A percentile compares a stretch with the other conserved stretches of the same genome.
phyloP scores from a whole-genome alignment of 352 stramenopile species.

The Halophytophthora polymorphica region DNA sequence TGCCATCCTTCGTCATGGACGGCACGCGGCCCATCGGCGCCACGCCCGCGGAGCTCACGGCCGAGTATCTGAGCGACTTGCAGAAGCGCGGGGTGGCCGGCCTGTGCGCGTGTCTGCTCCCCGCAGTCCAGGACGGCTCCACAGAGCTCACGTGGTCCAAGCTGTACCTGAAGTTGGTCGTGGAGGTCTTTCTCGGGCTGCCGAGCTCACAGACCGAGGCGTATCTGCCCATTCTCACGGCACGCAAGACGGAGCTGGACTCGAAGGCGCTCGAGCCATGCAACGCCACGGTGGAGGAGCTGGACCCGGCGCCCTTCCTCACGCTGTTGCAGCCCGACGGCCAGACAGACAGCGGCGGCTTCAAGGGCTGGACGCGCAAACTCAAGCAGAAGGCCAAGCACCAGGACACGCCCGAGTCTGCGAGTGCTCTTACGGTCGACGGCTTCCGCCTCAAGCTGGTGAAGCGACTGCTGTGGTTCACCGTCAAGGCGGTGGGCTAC shows the following conservation, averaged over 20 bases:
- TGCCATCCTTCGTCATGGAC: not conserved
- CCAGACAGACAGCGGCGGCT: slow-evolving; percentile 10
- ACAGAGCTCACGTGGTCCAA: slow-evolving; percentile 52
- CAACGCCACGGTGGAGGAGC: slow-evolving; percentile 6
- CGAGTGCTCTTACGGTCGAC: slow-evolving; percentile 19
- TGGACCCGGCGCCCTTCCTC: slow-evolving; percentile 65
- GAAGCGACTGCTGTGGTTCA: slow-evolving; percentile 77
- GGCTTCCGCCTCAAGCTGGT: slow-evolving; percentile 60
- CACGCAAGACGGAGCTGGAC: slow-evolving; percentile 16
- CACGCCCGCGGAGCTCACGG: slow-evolving; percentile 11
- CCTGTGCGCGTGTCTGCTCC: slow-evolving; percentile 65
- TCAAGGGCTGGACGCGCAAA: slow-evolving; percentile 30
- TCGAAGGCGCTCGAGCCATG: slow-evolving; percentile 22
- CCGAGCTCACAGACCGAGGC: slow-evolving; percentile 51
- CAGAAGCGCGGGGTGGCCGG: slow-evolving; percentile 72
- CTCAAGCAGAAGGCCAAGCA: slow-evolving; percentile 30
- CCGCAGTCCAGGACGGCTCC: slow-evolving; percentile 65
- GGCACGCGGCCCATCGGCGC: not conserved
- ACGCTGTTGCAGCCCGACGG: slow-evolving; percentile 44
- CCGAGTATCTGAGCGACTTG: slow-evolving; percentile 35
- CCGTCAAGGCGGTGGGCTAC: slow-evolving; percentile 71
- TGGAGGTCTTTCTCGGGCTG: slow-evolving; percentile 63
- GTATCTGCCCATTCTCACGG: slow-evolving; percentile 69
- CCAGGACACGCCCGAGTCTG: slow-evolving; percentile 7
- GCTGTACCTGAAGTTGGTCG: slow-evolving; percentile 55